Evolutionary conservation across 768 basidiomycete genomes (phyloP).

Genomic region (Chalciporus pseudorubinellus): DNA sequence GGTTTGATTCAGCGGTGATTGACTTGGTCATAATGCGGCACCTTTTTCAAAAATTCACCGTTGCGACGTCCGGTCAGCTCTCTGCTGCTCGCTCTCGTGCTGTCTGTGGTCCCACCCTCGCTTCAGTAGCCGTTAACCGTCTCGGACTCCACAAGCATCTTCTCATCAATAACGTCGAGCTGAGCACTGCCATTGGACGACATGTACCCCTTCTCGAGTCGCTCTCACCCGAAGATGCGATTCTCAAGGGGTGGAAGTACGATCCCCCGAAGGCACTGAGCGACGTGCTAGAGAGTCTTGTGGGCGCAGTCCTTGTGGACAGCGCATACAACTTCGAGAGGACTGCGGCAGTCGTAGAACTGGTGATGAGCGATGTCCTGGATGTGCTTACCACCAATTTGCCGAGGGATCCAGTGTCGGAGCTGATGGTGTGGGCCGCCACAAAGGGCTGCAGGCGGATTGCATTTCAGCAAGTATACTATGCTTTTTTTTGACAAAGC

Average conservation of each 20-base stretch:
- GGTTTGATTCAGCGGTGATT: conserved; percentile 51
- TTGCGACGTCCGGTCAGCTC: conserved; percentile 74
- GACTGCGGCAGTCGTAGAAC: conserved; percentile 56
- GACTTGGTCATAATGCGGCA: conserved; percentile 72
- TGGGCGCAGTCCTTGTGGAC: conserved; percentile 84
- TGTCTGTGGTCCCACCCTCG: conserved; percentile 72
- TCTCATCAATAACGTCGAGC: conserved; percentile 64
- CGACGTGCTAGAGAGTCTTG: conserved; percentile 81
- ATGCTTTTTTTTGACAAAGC: not conserved
- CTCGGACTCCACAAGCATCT: conserved; percentile 69
- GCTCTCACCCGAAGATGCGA: conserved; percentile 57
- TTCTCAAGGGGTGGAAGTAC: conserved; percentile 72
- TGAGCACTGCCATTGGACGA: conserved; percentile 60
- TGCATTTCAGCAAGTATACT: conserved; percentile 42
- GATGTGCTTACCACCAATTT: conserved; percentile 55
- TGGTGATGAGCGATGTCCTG: conserved; percentile 67
- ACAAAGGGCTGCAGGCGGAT: conserved; percentile 53
- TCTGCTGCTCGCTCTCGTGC: conserved; percentile 67
- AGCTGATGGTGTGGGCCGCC: conserved; percentile 66
- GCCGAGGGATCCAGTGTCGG: conserved; percentile 69
- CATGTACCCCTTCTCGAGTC: conserved; percentile 59
- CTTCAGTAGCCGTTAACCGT: conserved; percentile 61
- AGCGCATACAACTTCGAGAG: conserved; percentile 71
- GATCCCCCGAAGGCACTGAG: conserved; percentile 85
- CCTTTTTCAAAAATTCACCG: conserved; percentile 66